phyloP scores from a whole-genome alignment of 2,329 filamentous ascomycete genomes.

The Trichoderma afroharzianum region DNA sequence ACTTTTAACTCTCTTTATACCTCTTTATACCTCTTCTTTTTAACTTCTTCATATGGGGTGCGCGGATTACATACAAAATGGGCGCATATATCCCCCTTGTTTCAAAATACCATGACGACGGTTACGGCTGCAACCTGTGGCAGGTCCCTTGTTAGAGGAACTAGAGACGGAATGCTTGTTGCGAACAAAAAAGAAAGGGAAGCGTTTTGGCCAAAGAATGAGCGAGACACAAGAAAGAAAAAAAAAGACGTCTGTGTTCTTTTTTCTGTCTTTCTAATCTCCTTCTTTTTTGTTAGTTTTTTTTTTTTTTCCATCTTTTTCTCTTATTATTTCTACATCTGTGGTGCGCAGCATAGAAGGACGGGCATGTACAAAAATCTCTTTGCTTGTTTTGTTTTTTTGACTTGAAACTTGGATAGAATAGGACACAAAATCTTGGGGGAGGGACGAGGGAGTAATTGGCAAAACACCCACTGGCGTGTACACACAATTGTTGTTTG shows the following conservation, averaged over 20 bases:
- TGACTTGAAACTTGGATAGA: slow-evolving; percentile 20
- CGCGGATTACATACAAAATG: not conserved
- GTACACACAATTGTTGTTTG: not conserved
- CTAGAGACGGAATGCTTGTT: slow-evolving; percentile 15
- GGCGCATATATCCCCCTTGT: not conserved
- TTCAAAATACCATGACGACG: slow-evolving; percentile 20
- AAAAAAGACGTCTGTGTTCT: not conserved
- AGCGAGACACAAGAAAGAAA: not conserved
- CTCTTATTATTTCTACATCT: slow-evolving; percentile 6
- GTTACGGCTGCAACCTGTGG: slow-evolving; percentile 20
- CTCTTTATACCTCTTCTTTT: not conserved
- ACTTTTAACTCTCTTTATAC: slow-evolving; percentile 3
- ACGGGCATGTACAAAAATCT: slow-evolving; percentile 17
- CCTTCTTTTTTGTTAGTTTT: not conserved
- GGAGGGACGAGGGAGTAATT: slow-evolving; percentile 12
- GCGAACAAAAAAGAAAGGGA: not conserved
- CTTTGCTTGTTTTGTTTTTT: not conserved
- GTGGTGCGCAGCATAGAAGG: slow-evolving; percentile 19
- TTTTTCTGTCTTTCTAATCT: not conserved
- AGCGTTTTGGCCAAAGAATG: slow-evolving; percentile 8
- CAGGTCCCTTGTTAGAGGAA: slow-evolving; percentile 15
- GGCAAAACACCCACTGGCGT: slow-evolving; percentile 12
- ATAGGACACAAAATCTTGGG: slow-evolving; percentile 6
- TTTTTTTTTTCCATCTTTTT: not conserved
- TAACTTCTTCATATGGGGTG: not conserved